Conservation (phyloP, 129 eudicot species). For the Heracleum sosnowskyi region DNA sequence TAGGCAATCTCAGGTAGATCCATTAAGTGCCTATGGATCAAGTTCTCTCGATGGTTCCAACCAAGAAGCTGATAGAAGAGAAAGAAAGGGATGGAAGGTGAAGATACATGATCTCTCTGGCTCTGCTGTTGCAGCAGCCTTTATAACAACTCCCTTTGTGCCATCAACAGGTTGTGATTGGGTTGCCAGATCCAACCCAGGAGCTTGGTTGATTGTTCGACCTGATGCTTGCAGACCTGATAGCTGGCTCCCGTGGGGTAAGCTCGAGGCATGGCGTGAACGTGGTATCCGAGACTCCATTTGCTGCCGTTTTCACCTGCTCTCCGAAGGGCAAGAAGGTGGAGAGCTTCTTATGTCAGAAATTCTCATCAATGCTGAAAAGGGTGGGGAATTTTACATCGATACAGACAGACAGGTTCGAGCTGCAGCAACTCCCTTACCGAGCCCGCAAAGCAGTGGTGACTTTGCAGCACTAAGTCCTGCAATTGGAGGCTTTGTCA, state of each 20-base stretch:
- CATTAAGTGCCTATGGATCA: constrained; percentile 61
- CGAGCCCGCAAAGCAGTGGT: constrained; percentile 90
- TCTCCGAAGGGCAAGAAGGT: constrained; percentile 71
- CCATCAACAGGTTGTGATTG: constrained; percentile 89
- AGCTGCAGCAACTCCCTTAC: constrained; percentile 37
- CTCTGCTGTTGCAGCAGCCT: constrained; percentile 90
- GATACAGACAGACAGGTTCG: constrained; percentile 59
- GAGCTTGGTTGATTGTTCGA: constrained; percentile 79
- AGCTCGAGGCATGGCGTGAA: constrained; percentile 95
- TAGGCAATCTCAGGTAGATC: constrained; percentile 67
- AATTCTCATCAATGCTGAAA: constrained; percentile 54
- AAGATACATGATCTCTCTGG: constrained; percentile 86
- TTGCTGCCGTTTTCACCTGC: constrained; percentile 67
- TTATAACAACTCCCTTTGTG: constrained; percentile 89
- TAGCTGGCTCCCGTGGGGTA: constrained; percentile 95
- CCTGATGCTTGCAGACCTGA: constrained; percentile 65
- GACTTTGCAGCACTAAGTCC: constrained; percentile 70
- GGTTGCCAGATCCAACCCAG: constrained; percentile 90
- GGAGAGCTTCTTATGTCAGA: constrained; percentile 79
- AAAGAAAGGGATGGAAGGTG: constrained; percentile 87
- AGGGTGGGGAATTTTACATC: constrained; percentile 80
- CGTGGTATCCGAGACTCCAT: constrained; percentile 60
- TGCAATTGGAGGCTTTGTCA: constrained; percentile 63
- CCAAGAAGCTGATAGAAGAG: constrained; percentile 65
- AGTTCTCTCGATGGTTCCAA: constrained; percentile 43